Conservation (phyloP, 2,329 filamentous ascomycete species). For the Aspergillus sp. region DNA sequence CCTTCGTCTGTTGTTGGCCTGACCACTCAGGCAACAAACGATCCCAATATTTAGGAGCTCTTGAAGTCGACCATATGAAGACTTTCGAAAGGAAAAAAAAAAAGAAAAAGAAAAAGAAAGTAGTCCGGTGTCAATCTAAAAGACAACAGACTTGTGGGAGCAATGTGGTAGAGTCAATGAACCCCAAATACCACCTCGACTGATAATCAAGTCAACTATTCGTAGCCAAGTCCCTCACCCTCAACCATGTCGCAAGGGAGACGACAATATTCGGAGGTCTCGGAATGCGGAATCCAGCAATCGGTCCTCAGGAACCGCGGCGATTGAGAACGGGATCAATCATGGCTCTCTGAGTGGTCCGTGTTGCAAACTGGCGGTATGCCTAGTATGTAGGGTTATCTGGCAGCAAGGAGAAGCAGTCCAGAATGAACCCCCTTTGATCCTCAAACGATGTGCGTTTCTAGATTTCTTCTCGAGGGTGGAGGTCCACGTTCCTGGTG, state of each 20-base stretch:
- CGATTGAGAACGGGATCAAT: background rate
- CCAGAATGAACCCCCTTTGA: too few species aligned
- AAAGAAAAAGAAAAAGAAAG: too few species aligned
- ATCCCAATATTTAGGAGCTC: too few species aligned
- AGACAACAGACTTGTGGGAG: background rate
- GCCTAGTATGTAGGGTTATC: background rate
- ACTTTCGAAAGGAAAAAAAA: too few species aligned
- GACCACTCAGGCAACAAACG: background rate
- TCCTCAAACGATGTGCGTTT: too few species aligned
- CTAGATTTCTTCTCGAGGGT: too few species aligned
- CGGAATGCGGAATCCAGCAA: conserved; percentile 3
- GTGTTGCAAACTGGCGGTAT: background rate
- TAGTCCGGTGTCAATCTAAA: background rate
- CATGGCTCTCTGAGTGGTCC: background rate
- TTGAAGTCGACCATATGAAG: too few species aligned
- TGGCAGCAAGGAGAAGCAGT: too few species aligned
- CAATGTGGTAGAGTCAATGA: background rate
- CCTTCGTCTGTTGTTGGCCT: conserved; percentile 9
- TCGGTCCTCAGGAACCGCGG: background rate
- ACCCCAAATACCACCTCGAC: background rate
- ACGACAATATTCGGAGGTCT: conserved; percentile 4
- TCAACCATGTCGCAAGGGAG: background rate
- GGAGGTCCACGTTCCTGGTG: too few species aligned
- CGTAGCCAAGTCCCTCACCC: too few species aligned
- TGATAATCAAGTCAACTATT: too few species aligned